phyloP scores from a whole-genome alignment of 441 rosid species.

The Gossypium davidsonii region DNA sequence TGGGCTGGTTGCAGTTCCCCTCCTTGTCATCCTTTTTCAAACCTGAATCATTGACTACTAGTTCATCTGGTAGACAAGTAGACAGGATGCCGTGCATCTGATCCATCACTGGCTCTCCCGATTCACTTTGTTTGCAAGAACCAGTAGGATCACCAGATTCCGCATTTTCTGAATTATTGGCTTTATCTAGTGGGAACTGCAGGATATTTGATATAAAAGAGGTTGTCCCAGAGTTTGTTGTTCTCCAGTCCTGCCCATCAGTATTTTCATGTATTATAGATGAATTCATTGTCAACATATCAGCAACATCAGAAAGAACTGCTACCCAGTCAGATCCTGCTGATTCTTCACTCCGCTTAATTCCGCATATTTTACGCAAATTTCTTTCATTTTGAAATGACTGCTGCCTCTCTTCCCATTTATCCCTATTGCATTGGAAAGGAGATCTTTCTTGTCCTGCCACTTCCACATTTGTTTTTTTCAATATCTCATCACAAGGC shows the following conservation, averaged over 20 bases:
- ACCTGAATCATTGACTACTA: constrained; percentile 24
- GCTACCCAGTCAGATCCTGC: constrained; percentile 17
- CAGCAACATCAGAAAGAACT: constrained; percentile 25
- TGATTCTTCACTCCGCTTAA: constrained; percentile 20
- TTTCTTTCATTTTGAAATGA: constrained; percentile 23
- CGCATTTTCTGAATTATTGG: constrained; percentile 17
- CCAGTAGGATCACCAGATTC: constrained; percentile 22
- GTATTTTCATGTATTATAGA: constrained; percentile 20
- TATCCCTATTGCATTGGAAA: constrained; percentile 10
- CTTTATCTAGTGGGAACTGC: constrained; percentile 31
- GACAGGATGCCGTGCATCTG: constrained; percentile 25
- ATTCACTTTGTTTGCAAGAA: constrained; percentile 22
- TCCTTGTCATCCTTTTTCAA: constrained; percentile 31
- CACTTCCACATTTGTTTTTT: constrained; percentile 12
- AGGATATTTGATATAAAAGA: constrained; percentile 37
- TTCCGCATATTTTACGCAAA: constrained; percentile 26
- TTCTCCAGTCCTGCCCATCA: constrained; percentile 27
- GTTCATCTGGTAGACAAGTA: constrained; percentile 20
- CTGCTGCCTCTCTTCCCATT: constrained; percentile 9
- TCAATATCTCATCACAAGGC: constrained; percentile 16
- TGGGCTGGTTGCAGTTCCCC: constrained; percentile 22
- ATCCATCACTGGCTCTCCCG: constrained; percentile 24
- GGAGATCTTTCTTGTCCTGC: constrained; percentile 14
- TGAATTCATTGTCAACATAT: constrained; percentile 23
- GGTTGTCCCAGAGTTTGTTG: constrained; percentile 31